These are phyloP conservation scores for Cyberlindnera euphorbiae DNA, from an alignment of 805 yeast species.

Conservation along the genomic window DNA sequence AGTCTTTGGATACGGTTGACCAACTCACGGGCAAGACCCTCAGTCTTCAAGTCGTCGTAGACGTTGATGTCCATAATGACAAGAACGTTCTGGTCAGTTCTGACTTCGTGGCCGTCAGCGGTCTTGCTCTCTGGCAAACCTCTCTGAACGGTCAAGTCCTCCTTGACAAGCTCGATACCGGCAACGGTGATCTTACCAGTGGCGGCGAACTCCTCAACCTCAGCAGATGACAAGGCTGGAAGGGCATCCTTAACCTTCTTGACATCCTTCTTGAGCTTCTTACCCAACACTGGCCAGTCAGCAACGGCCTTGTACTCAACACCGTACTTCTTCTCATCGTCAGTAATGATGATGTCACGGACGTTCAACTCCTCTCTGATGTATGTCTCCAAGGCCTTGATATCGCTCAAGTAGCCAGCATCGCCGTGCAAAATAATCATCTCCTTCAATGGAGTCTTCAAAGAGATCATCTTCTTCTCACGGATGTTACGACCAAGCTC, in stretches of 20 bases:
- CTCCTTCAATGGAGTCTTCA: constrained; percentile 90
- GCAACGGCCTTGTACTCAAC: constrained; percentile 94
- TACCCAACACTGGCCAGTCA: constrained; percentile 98
- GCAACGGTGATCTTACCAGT: constrained; percentile 79
- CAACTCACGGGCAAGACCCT: constrained; percentile 94
- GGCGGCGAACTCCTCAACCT: constrained; percentile 69
- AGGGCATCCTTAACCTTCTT: constrained; percentile 92
- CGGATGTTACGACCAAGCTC: constrained; percentile 95
- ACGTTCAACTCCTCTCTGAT: constrained; percentile 89
- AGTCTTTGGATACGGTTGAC: constrained; percentile 96
- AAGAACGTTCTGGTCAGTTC: constrained; percentile 86
- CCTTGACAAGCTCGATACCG: constrained; percentile 80
- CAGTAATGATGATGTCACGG: constrained; percentile 79
- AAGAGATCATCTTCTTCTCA: constrained; percentile 89
- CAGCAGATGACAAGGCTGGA: constrained; percentile 74
- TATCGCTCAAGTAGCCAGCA: constrained; percentile 64
- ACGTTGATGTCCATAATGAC: constrained; percentile 83
- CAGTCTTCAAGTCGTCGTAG: constrained; percentile 83
- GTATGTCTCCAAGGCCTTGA: constrained; percentile 71
- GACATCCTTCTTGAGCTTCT: constrained; percentile 91
- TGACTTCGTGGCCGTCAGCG: constrained; percentile 72
- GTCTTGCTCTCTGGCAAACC: constrained; percentile 70
- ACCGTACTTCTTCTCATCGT: constrained; percentile 87
- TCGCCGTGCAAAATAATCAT: constrained; percentile 85
- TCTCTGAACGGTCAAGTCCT: constrained; percentile 87